phyloP scores from a whole-genome alignment of 257 asterid species.

The Solanum sparsipilum region DNA sequence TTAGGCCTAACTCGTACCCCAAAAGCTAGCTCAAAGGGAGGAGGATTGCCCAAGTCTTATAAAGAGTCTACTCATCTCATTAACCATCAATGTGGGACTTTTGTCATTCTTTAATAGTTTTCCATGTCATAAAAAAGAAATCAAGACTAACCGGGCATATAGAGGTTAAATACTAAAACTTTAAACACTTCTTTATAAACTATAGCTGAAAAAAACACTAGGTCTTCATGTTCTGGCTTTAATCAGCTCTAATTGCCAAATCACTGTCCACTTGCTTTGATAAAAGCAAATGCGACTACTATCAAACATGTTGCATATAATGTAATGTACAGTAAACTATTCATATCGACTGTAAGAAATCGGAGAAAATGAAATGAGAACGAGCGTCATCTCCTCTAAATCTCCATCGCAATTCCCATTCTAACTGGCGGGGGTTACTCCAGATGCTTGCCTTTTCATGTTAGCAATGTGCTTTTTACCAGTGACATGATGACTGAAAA shows the following conservation, averaged over 20 bases:
- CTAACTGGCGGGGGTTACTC: constrained; percentile 21
- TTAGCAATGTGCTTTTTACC: constrained; percentile 61
- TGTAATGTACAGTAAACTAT: neutral
- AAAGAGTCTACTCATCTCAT: too few relatives aligned
- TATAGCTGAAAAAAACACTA: neutral
- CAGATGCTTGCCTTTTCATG: constrained; percentile 30
- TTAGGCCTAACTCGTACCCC: too few relatives aligned
- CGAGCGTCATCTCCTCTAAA: neutral
- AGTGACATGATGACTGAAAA: constrained; percentile 41
- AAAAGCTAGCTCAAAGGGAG: too few relatives aligned
- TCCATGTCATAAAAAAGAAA: neutral
- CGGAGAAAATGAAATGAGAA: neutral
- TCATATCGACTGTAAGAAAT: neutral
- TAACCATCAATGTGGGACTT: too few relatives aligned
- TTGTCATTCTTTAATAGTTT: too few relatives aligned
- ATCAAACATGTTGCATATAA: neutral
- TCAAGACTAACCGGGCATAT: neutral
- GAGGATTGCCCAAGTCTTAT: too few relatives aligned
- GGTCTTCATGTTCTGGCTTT: neutral
- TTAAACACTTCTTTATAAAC: neutral
- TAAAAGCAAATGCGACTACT: neutral
- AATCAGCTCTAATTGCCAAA: neutral
- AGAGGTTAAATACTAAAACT: neutral
- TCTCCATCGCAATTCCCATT: neutral
- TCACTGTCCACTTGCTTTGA: neutral